These are phyloP conservation scores for Boletus rex-veris DNA, from an alignment of 768 basidiomycete genomes.

Conservation along the genomic window DNA sequence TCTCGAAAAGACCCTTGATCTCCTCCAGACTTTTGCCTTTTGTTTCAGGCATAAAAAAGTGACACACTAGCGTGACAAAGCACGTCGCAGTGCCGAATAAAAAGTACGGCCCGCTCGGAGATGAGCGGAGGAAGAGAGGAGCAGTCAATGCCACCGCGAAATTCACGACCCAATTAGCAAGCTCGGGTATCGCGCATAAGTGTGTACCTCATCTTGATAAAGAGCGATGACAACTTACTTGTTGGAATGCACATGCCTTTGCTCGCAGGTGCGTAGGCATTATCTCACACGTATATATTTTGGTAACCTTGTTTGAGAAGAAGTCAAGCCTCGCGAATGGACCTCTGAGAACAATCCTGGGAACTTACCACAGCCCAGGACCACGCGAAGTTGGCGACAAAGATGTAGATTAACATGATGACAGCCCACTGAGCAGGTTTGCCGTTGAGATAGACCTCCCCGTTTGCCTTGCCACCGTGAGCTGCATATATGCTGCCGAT, in stretches of 20 bases:
- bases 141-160: conserved; percentile 44
- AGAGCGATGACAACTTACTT: conserved; percentile 30
- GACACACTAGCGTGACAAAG: conserved; percentile 37
- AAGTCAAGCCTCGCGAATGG: neutral
- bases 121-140: conserved; percentile 43
- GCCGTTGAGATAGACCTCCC: conserved; percentile 20
- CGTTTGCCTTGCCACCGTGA: conserved; percentile 31
- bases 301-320: conserved; percentile 24
- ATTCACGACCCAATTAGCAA: conserved; percentile 35
- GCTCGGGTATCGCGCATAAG: conserved; percentile 14
- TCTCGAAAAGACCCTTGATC: conserved; percentile 38
- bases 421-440: conserved; percentile 35
- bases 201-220: neutral
- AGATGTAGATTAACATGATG: conserved; percentile 47
- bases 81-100: conserved; percentile 39
- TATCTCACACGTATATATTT: conserved; percentile 44
- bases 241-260: conserved; percentile 41
- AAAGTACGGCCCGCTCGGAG: conserved; percentile 46
- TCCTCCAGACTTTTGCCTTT: conserved; percentile 43
- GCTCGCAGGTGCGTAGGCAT: conserved; percentile 46
- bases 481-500: conserved; percentile 45
- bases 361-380: conserved; percentile 42
- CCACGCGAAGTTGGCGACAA: conserved; percentile 40
- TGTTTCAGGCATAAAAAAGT: conserved; percentile 42
- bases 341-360: neutral